Base-by-base conservation (phyloP, 257 asterid species). In the Osmanthus fragrans region DNA sequence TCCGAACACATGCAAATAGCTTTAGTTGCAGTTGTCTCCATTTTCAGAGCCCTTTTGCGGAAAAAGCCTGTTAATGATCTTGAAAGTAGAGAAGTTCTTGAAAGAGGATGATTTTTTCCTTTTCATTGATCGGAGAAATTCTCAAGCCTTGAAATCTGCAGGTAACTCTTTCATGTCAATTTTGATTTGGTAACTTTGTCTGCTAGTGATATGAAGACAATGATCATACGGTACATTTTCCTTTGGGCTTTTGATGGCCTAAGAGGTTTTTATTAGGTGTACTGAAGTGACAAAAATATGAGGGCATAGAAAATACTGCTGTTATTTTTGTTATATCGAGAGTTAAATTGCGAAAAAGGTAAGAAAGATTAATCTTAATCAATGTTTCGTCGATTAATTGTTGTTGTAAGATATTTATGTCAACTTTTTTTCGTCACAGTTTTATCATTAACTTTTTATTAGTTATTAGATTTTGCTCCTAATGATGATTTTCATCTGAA, bases 1-100 rank as follows among this genome's bases (percentile, higher is more conserved):
- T 88, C 91, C 3, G 97, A 92, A 70, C 97, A 88, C 79, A 83
- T 91, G 90, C 95, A 92, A 82, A 76, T 96, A 45, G 99, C 97
- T 80, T 47, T 92, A 60, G 76, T 93, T 76, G 97, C 95, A 66
- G 83, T 89, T 69, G 40, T 93, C 81, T 85, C 97, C 34, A 73
- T 93, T 30, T 73, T 88, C 11, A 89, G 94, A 85, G 65, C 85
- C 80, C 78, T 96, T 47, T 77, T 96, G 72, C 64, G 89, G 76
- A 90, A 82, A 71, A 90, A 72, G 83, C 80, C 90, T 19, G 34
- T 70, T 16, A 83, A 75, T 73, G 72, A 82, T 78, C 73, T 58
- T 77, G 70, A 65, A 76, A 72, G 78, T 70, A 71, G 42, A 76
- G 84, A 80, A 75, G 54, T 72, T 33, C 72, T 32, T 68, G 85